Percentiles rank a stretch among this genome's conserved stretches.
Conservation (phyloP, 345 rosid species). For the Dipteronia dyeriana region DNA sequence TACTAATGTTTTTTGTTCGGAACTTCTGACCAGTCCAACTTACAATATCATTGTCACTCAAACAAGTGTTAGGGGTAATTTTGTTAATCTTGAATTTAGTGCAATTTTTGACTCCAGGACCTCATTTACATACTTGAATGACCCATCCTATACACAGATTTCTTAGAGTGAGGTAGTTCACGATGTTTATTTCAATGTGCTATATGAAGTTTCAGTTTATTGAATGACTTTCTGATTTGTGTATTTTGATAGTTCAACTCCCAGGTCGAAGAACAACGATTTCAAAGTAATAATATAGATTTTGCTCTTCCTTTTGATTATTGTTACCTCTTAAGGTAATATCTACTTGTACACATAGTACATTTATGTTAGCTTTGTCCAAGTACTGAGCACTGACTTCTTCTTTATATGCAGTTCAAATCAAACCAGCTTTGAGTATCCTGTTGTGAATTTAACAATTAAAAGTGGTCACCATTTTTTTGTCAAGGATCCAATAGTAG, state of each 20-base stretch:
- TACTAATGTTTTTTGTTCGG: constrained; percentile 23
- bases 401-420: constrained; percentile 38
- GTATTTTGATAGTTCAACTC: constrained; percentile 65
- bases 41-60: constrained; percentile 77
- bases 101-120: constrained; percentile 96
- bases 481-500: constrained; percentile 52
- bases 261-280: constrained; percentile 51
- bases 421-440: constrained; percentile 38
- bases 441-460: constrained; percentile 66
- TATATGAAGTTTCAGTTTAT: neutral
- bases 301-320: constrained; percentile 70
- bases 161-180: constrained; percentile 56
- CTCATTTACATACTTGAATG: constrained; percentile 84
- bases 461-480: constrained; percentile 65
- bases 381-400: constrained; percentile 7
- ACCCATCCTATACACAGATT: constrained; percentile 65
- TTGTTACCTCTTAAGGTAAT: constrained; percentile 74
- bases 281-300: constrained; percentile 7
- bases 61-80: constrained; percentile 57
- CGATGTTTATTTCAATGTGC: constrained; percentile 1
- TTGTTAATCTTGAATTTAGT: constrained; percentile 50
- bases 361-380: constrained; percentile 7
- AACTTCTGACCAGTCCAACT: no score
- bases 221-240: constrained; percentile 9
- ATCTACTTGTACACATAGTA: neutral